These are phyloP conservation scores for Lipomyces chichibuensis DNA, from an alignment of 805 yeast genomes.

Conservation along the genomic window DNA sequence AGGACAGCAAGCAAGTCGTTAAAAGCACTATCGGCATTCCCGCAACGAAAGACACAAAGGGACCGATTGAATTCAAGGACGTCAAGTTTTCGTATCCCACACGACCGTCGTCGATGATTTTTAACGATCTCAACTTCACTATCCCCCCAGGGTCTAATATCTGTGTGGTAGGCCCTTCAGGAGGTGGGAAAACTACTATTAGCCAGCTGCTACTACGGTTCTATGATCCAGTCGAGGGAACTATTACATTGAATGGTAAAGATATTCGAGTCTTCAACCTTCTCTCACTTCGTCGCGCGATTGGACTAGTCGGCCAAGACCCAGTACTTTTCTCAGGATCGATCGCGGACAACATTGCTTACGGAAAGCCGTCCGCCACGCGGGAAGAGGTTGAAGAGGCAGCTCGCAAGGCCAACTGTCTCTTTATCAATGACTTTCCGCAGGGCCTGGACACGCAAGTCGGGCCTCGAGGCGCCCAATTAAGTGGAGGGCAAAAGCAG, in stretches of 20 bases:
- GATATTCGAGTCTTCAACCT: constrained; percentile 74
- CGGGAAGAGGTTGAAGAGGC: constrained; percentile 54
- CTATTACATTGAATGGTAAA: constrained; percentile 79
- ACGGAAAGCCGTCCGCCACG: constrained; percentile 77
- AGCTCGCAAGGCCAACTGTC: constrained; percentile 57
- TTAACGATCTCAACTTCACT: constrained; percentile 59
- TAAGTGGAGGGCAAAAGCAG: constrained; percentile 69
- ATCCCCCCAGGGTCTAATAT: constrained; percentile 82
- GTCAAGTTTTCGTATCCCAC: constrained; percentile 82
- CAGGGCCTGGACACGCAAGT: constrained; percentile 62
- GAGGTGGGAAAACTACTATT: constrained; percentile 91
- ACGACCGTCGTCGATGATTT: constrained; percentile 68
- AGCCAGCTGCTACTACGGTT: constrained; percentile 73
- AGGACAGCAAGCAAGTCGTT: constrained; percentile 74
- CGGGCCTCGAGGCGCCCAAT: constrained; percentile 53
- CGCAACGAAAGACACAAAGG: constrained; percentile 18
- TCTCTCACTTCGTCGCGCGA: constrained; percentile 69
- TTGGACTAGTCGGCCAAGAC: constrained; percentile 95
- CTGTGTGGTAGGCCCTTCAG: constrained; percentile 94
- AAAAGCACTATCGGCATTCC: constrained; percentile 43
- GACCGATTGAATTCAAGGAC: constrained; percentile 58
- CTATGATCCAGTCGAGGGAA: constrained; percentile 66
- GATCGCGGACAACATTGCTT: constrained; percentile 82
- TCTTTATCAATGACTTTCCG: constrained; percentile 64
- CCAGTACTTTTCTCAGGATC: constrained; percentile 91